phyloP scores from a whole-genome alignment of 345 rosid species.

The Pugionium dolabratum region DNA sequence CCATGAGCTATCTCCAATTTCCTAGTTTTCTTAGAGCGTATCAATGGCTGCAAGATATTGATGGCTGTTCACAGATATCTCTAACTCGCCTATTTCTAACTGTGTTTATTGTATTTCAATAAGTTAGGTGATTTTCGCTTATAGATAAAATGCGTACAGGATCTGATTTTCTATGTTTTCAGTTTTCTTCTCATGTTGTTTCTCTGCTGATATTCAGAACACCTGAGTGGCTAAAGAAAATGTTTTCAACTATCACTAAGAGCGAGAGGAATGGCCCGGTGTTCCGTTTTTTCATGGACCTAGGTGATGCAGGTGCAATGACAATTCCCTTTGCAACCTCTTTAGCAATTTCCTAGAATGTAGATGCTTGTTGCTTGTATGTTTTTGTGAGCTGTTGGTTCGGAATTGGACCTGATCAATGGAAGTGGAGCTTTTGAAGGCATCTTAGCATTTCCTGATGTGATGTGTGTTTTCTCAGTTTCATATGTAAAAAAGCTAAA shows the following conservation, averaged over 20 bases:
- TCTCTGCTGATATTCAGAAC: slow-evolving; percentile 50
- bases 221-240: slow-evolving; percentile 91
- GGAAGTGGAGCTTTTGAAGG: neutral
- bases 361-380: slow-evolving; percentile 4
- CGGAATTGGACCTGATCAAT: neutral
- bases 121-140: too few species aligned
- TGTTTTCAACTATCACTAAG: slow-evolving; percentile 73
- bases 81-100: too few species aligned
- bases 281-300: slow-evolving; percentile 90
- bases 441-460: slow-evolving; percentile 12
- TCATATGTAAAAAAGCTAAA: slow-evolving; percentile 79
- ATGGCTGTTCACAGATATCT: too few species aligned
- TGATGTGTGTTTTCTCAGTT: slow-evolving; percentile 49
- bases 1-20: neutral
- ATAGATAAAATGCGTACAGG: too few species aligned
- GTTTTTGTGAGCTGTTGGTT: neutral
- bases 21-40: neutral
- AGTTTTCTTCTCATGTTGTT: neutral
- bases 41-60: neutral
- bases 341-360: neutral
- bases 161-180: too few species aligned
- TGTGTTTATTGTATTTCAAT: too few species aligned
- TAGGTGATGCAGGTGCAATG: slow-evolving; percentile 87
- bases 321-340: slow-evolving; percentile 27
- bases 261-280: slow-evolving; percentile 89